Evolutionary conservation across 2,329 filamentous ascomycete genomes (phyloP), one percentile per base, ranked within the genome.

Genomic region (Aspergillus sp.): DNA sequence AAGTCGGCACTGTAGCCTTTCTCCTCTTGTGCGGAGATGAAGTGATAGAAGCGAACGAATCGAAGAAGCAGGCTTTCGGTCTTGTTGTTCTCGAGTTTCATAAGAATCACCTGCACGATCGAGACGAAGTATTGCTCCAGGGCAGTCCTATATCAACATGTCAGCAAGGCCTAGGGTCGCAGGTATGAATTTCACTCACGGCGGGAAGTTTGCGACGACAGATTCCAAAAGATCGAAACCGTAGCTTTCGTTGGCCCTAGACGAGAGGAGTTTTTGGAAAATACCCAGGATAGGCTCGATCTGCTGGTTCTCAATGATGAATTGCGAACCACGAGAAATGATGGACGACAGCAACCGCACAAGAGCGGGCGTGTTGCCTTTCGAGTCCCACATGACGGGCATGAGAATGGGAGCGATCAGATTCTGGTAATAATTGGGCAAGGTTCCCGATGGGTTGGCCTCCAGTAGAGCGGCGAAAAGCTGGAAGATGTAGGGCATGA

Each of bases 401-500:
- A 86, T 86, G 50, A 99, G 84, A 32, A 98, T 85, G 4, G 92
- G 91, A 0, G 82, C 83, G 47, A 98, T 85, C 50, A 99, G 81
- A 6, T 85, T 84, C 74, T 90, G 88, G 81, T 96, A 97, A 71
- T 92, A 90, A 26, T 87, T 85, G 2, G 92, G 91, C 31, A 98
- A 82, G 9, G 89, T 84, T n/a, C 86, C 89, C 0, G 88, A 84
- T 0, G 91, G 90, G 68, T 95, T 94, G 7, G 90, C 87, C 77
- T 98, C 94, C 3, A 99, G 84, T 14, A 99, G 85, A 55, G 94
- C 91, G 2, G 94, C 91, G 64, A 98, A 90, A 39, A 99, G 85
- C 74, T 99, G 95, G 82, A 99, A 96, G 56, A 98, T 88, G 69
- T 98, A 99, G 5, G 94, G 95, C 71, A 92, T 89, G 73, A 99